Evolutionary conservation across 1,284 basidiomycete species (phyloP), one percentile per base, ranked within the genome.

Genomic region (Cryptococcus sp.): DNA sequence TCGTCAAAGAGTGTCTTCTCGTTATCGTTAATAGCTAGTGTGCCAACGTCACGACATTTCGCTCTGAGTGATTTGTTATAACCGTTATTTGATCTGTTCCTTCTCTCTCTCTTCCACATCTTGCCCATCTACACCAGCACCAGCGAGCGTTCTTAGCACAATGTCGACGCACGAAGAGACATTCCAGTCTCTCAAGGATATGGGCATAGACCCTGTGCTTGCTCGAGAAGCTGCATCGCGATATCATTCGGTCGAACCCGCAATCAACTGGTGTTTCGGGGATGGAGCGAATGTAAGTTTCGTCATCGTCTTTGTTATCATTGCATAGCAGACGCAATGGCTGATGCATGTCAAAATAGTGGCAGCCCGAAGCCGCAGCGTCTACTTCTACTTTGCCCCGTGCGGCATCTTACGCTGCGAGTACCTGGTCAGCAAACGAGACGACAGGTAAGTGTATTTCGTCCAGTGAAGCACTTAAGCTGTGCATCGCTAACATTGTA

Each of bases 181-280:
- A 4, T 67, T 67, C 54, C 37, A 56, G 5, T 37, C 53, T 15
- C 67, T 77, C 34, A 53, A 65, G 37, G 70, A 69, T 22, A 72
- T 75, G 66, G 75, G 75, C 46, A 70, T 75, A 11, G 69, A 70
- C 16, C 54, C 63, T 0, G 43, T 54, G 10, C 64, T 70, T 19
- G 69, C 73, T 0, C 55, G 63, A 23, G 71, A 68, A 41, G 75
- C 75, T 1, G 67, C 75, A 5, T 48, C 51, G 47, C 61, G 73
- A 11, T 77, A 63, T 56, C 45, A 55, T 19, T 63, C 50, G 5
- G 59, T 66, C 16, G 72, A 72, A 16, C 66, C 73, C 13, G 75
- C 75, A 23, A 65, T 70, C 55, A 71, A 77, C 54, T 77, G 75
- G 75, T 73, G 72, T 51, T 77, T 73, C 54, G 70, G 73, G n/a